Evolutionary conservation across 2,329 filamentous ascomycete genomes (phyloP), one percentile per base, ranked within the genome.

Genomic region (Harringtonia aguacate): DNA sequence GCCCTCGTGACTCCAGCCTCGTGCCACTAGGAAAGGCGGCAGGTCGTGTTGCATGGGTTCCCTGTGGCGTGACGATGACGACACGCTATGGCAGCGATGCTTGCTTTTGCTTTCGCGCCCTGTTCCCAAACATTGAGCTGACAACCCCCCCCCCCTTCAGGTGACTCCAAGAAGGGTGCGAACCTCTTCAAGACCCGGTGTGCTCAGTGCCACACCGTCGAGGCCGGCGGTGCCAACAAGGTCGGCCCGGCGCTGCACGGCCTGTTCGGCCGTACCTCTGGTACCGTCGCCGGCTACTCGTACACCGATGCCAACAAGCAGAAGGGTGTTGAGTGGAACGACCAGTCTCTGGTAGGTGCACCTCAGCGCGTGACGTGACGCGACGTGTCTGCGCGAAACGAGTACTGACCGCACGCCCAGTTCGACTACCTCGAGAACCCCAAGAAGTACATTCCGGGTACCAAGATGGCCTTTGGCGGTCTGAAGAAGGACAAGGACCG

Each of bases 231-330:
- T 70, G 79, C 80, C 71, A 94, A 95, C 87, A 97, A 97, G 83
- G 86, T 95, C 69, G 92, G 92, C 65, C 92, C 92, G 61, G 88
- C 88, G 66, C 82, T 98, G 59, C 81, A 94, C 82, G 92, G 92
- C 65, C 86, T 98, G 56, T 98, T 95, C 68, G 92, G 92, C 68
- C 90, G 92, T 68, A 85, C 95, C 77, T 86, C 86, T 53, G 92
- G 92, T 60, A 77, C 82, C 65, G 86, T 94, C 58, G 84, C 87
- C 38, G 90, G 92, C 56, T 98, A 84, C 81, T 74, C 87, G 63
- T 98, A 97, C 82, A 95, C 92, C 69, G 92, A 98, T 64, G 92
- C 90, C 79, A 98, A 98, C 86, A 97, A 97, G 84, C 73, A 84
- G 63, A 94, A 94, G 77, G 89, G 83, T 61, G 80, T 98, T 58